Conservation (phyloP, 345 rosid genomes). For the Euphorbia tirucalli region DNA sequence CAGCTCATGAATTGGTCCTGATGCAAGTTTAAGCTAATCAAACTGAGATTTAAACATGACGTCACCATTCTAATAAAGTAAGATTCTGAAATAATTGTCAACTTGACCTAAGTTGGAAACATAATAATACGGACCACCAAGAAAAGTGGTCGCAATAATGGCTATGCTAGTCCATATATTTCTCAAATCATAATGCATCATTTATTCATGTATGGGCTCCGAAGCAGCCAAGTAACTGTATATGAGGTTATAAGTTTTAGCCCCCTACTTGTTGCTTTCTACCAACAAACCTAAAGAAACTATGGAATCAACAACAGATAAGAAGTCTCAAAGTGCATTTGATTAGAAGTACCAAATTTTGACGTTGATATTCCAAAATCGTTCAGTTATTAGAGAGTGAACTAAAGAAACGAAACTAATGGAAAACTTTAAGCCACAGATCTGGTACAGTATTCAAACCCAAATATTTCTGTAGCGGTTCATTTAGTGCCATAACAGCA, state of each 20-base stretch:
- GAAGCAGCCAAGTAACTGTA: neutral
- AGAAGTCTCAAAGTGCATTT: neutral
- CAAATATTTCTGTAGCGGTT: neutral
- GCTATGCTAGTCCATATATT: neutral
- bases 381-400: no score
- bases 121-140: neutral
- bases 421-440: neutral
- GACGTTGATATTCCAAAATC: no score
- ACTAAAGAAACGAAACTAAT: no score
- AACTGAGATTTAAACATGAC: constrained; percentile 15
- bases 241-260: no score
- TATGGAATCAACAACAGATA: no score
- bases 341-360: neutral
- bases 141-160: constrained; percentile 14
- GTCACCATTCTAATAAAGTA: neutral
- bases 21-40: neutral
- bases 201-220: neutral
- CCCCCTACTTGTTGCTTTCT: no score
- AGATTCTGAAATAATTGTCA: neutral
- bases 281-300: no score
- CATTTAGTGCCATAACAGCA: neutral
- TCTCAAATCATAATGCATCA: neutral
- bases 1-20: neutral
- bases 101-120: neutral
- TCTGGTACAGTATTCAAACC: constrained; percentile 8